Conservation (phyloP, 2,329 filamentous ascomycete species). For the Davidsoniella eucalypti region DNA sequence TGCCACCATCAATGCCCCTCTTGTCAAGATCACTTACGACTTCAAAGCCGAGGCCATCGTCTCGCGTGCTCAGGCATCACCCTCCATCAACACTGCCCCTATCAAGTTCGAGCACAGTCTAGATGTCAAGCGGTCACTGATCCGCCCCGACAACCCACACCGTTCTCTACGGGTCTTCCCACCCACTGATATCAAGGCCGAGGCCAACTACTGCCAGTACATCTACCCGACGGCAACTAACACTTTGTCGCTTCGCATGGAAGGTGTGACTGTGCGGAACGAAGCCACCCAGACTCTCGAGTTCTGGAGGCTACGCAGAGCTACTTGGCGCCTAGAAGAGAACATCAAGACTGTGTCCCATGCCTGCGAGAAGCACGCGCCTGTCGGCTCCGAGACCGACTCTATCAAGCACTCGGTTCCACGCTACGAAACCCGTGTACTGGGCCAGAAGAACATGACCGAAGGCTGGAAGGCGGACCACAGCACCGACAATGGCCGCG, state of each 20-base stretch:
- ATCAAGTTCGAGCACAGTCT: constrained; percentile 52
- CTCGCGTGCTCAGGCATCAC: constrained; percentile 40
- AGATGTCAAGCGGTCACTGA: constrained; percentile 62
- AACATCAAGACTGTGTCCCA: constrained; percentile 62
- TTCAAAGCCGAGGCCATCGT: constrained; percentile 52
- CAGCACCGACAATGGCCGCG: constrained; percentile 35
- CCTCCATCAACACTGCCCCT: constrained; percentile 17
- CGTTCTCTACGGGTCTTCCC: constrained; percentile 89
- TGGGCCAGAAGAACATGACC: constrained; percentile 70
- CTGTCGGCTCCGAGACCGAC: constrained; percentile 24
- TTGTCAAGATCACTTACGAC: constrained; percentile 63
- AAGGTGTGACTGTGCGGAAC: constrained; percentile 64
- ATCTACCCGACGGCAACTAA: constrained; percentile 77
- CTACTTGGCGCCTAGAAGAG: constrained; percentile 89
- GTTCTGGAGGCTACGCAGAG: constrained; percentile 75
- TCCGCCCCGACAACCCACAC: constrained; percentile 59
- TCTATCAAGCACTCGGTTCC: constrained; percentile 44
- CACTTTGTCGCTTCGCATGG: constrained; percentile 62
- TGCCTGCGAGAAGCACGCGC: constrained; percentile 60
- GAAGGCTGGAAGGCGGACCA: constrained; percentile 74
- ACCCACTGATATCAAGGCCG: constrained; percentile 81
- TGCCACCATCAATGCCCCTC: constrained; percentile 56
- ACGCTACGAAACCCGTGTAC: constrained; percentile 58
- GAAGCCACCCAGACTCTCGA: constrained; percentile 53
- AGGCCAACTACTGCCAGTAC: constrained; percentile 64